These are phyloP conservation scores for Diplodia sapinea DNA, from an alignment of 2,329 filamentous ascomycete species.

Conservation along the genomic window DNA sequence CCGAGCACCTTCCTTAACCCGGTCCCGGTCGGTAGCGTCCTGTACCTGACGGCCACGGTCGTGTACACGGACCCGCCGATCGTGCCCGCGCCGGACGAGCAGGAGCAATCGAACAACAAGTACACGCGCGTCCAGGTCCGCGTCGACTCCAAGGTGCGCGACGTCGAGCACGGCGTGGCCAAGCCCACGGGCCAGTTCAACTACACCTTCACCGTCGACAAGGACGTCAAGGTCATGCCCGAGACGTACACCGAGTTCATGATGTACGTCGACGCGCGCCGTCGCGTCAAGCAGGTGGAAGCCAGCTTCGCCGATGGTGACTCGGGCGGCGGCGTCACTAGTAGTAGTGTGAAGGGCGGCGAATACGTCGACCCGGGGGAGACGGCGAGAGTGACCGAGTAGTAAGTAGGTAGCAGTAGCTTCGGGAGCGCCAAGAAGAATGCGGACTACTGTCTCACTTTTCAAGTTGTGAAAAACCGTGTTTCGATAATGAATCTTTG, in stretches of 20 bases:
- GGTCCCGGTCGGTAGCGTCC: conserved; percentile 74
- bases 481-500: neutral
- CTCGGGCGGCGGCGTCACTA: conserved; percentile 29
- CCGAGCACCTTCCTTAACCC: conserved; percentile 77
- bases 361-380: conserved; percentile 27
- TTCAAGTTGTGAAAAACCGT: neutral
- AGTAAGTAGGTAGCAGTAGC: neutral
- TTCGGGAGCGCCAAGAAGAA: neutral
- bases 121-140: conserved; percentile 72
- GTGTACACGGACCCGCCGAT: conserved; percentile 71
- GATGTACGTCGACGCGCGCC: conserved; percentile 67
- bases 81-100: conserved; percentile 48
- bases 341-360: conserved; percentile 5
- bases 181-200: conserved; percentile 77
- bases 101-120: conserved; percentile 34
- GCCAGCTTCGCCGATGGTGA: conserved; percentile 42
- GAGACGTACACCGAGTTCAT: conserved; percentile 68
- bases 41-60: conserved; percentile 74
- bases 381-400: conserved; percentile 45
- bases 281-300: conserved; percentile 60
- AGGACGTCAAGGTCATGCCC: conserved; percentile 70
- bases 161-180: conserved; percentile 72
- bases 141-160: conserved; percentile 73
- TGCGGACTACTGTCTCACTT: neutral
- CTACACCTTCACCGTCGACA: conserved; percentile 73